Percentiles rank a stretch among this genome's conserved stretches.
These are phyloP conservation scores for Epichloe festucae DNA, from an alignment of 2,329 filamentous ascomycete genomes.

Conservation along the genomic window DNA sequence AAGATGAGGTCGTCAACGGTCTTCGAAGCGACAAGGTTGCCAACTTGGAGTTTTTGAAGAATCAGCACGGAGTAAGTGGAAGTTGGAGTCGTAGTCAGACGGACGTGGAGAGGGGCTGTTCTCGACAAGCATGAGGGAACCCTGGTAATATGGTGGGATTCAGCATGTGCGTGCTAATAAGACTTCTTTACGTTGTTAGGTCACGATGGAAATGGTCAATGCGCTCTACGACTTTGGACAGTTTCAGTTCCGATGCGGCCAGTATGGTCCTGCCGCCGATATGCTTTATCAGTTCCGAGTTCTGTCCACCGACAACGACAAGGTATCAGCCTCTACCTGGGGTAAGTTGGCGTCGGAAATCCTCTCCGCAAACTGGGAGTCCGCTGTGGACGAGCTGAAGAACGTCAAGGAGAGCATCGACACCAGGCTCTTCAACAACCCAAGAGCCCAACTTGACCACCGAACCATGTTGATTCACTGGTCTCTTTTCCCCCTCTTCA, in stretches of 20 bases:
- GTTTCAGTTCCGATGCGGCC: slow-evolving; percentile 96
- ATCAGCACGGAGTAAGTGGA: slow-evolving; percentile 71
- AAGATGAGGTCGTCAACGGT: slow-evolving; percentile 82
- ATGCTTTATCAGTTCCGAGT: slow-evolving; percentile 96
- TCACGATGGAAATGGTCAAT: slow-evolving; percentile 91
- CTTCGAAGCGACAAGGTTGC: slow-evolving; percentile 94
- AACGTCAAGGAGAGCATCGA: slow-evolving; percentile 91
- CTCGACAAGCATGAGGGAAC: too few relatives aligned
- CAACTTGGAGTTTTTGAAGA: slow-evolving; percentile 96
- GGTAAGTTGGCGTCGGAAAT: slow-evolving; percentile 96
- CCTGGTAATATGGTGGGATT: too few relatives aligned
- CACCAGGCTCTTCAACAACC: slow-evolving; percentile 89
- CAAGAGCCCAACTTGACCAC: slow-evolving; percentile 87
- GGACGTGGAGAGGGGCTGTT: slow-evolving; percentile 4
- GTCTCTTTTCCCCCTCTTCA: slow-evolving; percentile 98
- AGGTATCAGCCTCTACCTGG: slow-evolving; percentile 91
- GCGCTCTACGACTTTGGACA: slow-evolving; percentile 90
- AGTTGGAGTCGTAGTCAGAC: slow-evolving; percentile 19
- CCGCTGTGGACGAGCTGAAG: slow-evolving; percentile 76
- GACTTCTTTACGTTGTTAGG: slow-evolving; percentile 27
- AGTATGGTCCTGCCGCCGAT: slow-evolving; percentile 81
- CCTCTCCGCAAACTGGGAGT: slow-evolving; percentile 88
- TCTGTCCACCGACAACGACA: slow-evolving; percentile 95
- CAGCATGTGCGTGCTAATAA: neutral
- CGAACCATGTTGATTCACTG: slow-evolving; percentile 97